Conservation (phyloP, 495 filamentous ascomycete genomes). For the Cladorrhinum samala region DNA sequence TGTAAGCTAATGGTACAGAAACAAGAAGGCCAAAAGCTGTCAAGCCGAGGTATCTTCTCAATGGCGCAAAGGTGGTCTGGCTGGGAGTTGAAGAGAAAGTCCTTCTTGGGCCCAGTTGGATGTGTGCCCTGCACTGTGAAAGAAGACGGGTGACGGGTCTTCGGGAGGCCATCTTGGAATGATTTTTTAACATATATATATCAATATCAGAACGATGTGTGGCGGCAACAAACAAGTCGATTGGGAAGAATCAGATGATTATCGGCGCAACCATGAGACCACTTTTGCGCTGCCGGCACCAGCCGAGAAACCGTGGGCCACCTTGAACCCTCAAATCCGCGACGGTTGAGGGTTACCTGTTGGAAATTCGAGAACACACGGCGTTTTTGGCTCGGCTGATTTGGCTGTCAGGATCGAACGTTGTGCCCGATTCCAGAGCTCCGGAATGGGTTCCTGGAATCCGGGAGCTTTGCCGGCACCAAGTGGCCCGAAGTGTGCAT, state of each 20-base stretch:
- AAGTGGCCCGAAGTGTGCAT: not conserved
- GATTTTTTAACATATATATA: slow-evolving; percentile 7
- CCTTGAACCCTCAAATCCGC: too few species aligned
- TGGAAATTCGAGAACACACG: not conserved
- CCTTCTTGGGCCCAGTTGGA: slow-evolving; percentile 18
- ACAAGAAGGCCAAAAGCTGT: slow-evolving; percentile 22
- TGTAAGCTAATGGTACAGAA: slow-evolving; percentile 22
- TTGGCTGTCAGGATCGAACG: slow-evolving; percentile 23
- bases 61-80: slow-evolving; percentile 4
- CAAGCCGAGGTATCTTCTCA: slow-evolving; percentile 16
- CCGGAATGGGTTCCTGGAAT: slow-evolving; percentile 5
- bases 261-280: slow-evolving; percentile 24
- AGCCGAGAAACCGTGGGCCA: too few species aligned
- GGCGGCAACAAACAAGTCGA: slow-evolving; percentile 5
- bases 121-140: slow-evolving; percentile 18
- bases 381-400: slow-evolving; percentile 18
- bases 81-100: slow-evolving; percentile 3
- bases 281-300: slow-evolving; percentile 18
- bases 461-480: slow-evolving; percentile 10
- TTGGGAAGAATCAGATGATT: slow-evolving; percentile 21
- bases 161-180: slow-evolving; percentile 20
- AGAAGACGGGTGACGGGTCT: slow-evolving; percentile 20
- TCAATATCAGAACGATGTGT: not conserved
- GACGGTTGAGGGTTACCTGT: not conserved
- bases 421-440: slow-evolving; percentile 14